Conservation (phyloP, 352 stramenopile species). For the Phytophthora kernoviae region DNA sequence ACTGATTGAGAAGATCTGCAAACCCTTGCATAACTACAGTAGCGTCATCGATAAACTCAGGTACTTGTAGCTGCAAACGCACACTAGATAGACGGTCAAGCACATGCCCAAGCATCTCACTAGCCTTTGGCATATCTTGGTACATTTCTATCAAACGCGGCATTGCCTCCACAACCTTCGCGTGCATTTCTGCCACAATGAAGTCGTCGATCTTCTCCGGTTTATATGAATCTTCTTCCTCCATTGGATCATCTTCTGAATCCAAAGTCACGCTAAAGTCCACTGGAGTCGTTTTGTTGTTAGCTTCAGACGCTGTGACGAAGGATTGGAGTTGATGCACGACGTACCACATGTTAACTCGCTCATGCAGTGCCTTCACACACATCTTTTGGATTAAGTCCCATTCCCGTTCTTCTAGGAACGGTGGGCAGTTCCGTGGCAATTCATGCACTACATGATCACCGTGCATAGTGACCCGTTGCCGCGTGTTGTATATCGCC, state of each 20-base stretch:
- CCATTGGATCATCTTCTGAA: slow-evolving; percentile 17
- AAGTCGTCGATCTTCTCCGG: slow-evolving; percentile 28
- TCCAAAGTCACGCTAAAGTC: slow-evolving; percentile 28
- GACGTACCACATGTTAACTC: slow-evolving; percentile 35
- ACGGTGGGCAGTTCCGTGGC: slow-evolving; percentile 12
- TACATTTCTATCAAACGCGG: slow-evolving; percentile 10
- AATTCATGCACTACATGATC: slow-evolving; percentile 15
- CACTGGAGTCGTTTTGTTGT: slow-evolving; percentile 14
- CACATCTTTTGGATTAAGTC: slow-evolving; percentile 34
- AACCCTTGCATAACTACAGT: slow-evolving; percentile 23
- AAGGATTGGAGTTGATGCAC: slow-evolving; percentile 33
- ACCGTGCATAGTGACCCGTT: slow-evolving; percentile 22
- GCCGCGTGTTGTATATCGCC: slow-evolving; percentile 31
- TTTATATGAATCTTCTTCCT: slow-evolving; percentile 10
- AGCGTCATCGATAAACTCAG: slow-evolving; percentile 12
- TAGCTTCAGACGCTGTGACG: slow-evolving; percentile 7
- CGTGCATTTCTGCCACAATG: slow-evolving; percentile 29
- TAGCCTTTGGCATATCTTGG: slow-evolving; percentile 5
- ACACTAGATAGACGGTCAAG: slow-evolving; percentile 17
- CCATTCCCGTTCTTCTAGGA: slow-evolving; percentile 26
- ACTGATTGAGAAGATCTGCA: slow-evolving; percentile 18
- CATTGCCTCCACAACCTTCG: slow-evolving; percentile 28
- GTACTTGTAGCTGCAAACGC: slow-evolving; percentile 13
- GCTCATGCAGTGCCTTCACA: slow-evolving; percentile 2
- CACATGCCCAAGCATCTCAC: slow-evolving; percentile 18